A percentile compares a stretch with the other conserved stretches of the same genome.
phyloP scores from a whole-genome alignment of 2,329 filamentous ascomycete genomes.

The Sporothrix mexicana region DNA sequence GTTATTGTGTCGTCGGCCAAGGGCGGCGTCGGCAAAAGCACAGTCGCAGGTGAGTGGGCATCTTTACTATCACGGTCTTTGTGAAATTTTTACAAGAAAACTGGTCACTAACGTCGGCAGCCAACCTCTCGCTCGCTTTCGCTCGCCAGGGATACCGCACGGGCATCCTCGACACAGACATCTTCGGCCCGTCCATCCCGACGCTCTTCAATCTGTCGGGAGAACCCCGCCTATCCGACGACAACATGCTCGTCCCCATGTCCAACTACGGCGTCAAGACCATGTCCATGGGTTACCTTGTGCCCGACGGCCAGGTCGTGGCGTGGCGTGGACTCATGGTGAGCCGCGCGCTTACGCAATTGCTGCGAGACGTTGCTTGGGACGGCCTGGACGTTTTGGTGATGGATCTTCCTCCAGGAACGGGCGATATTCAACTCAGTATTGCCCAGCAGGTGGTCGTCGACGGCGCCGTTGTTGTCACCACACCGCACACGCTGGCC shows the following conservation, averaged over 20 bases:
- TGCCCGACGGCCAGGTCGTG: constrained; percentile 78
- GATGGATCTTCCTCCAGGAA: constrained; percentile 90
- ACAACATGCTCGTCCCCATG: constrained; percentile 82
- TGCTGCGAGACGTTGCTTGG: constrained; percentile 96
- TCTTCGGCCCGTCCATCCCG: constrained; percentile 94
- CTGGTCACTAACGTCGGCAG: constrained; percentile 40
- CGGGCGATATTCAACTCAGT: constrained; percentile 94
- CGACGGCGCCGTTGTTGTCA: constrained; percentile 85
- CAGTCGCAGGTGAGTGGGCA: constrained; percentile 70
- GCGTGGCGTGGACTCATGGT: constrained; percentile 98
- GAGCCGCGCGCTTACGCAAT: constrained; percentile 94
- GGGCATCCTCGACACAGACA: constrained; percentile 92
- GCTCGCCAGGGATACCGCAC: constrained; percentile 79
- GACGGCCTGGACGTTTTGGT: constrained; percentile 85
- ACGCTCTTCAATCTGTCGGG: constrained; percentile 83
- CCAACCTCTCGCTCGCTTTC: constrained; percentile 86
- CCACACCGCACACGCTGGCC: constrained; percentile 91
- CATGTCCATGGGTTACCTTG: constrained; percentile 98
- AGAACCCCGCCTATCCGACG: constrained; percentile 74
- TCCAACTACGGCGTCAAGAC: constrained; percentile 96
- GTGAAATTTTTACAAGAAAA: neutral
- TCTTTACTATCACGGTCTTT: neutral
- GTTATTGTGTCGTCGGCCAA: constrained; percentile 97
- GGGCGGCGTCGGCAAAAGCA: constrained; percentile 97
- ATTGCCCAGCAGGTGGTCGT: constrained; percentile 93